phyloP scores from a whole-genome alignment of 1,139 yeast genomes.

The Yamadazyma songkhlaensis region DNA sequence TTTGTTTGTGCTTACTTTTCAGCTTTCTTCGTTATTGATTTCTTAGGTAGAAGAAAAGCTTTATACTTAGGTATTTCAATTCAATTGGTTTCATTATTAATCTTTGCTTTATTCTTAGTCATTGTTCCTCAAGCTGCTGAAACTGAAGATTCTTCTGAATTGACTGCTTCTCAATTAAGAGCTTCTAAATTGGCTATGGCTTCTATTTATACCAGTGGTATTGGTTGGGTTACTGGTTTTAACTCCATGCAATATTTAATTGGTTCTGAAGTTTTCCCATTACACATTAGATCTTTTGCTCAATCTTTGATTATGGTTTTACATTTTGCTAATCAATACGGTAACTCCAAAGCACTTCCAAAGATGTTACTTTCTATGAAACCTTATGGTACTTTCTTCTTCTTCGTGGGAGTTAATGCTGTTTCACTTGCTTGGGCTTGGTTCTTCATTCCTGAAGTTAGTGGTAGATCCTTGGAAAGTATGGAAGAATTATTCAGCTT shows the following conservation, averaged over 20 bases:
- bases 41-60: slow-evolving; percentile 43
- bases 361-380: slow-evolving; percentile 47
- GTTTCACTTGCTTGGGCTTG: slow-evolving; percentile 47
- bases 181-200: slow-evolving; percentile 55
- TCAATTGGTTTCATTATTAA: slow-evolving; percentile 27
- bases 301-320: slow-evolving; percentile 54
- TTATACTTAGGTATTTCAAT: slow-evolving; percentile 38
- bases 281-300: slow-evolving; percentile 52
- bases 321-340: slow-evolving; percentile 60
- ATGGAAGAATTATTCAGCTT: slow-evolving; percentile 57
- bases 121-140: slow-evolving; percentile 45
- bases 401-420: slow-evolving; percentile 45
- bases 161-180: slow-evolving; percentile 27
- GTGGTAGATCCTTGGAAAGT: slow-evolving; percentile 53
- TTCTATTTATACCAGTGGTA: slow-evolving; percentile 50
- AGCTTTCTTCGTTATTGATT: slow-evolving; percentile 48
- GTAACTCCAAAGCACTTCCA: slow-evolving; percentile 58
- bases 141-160: slow-evolving; percentile 20
- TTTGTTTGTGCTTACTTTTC: slow-evolving; percentile 40
- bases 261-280: slow-evolving; percentile 59
- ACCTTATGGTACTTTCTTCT: slow-evolving; percentile 53
- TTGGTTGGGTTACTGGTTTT: slow-evolving; percentile 65
- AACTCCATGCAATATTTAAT: slow-evolving; percentile 57
- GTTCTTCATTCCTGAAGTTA: slow-evolving; percentile 53
- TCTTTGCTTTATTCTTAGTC: slow-evolving; percentile 46